A percentile compares a stretch with the other conserved stretches of the same genome.
phyloP scores from a whole-genome alignment of 1,284 basidiomycete species.

The Cryptococcus maquisensis region DNA sequence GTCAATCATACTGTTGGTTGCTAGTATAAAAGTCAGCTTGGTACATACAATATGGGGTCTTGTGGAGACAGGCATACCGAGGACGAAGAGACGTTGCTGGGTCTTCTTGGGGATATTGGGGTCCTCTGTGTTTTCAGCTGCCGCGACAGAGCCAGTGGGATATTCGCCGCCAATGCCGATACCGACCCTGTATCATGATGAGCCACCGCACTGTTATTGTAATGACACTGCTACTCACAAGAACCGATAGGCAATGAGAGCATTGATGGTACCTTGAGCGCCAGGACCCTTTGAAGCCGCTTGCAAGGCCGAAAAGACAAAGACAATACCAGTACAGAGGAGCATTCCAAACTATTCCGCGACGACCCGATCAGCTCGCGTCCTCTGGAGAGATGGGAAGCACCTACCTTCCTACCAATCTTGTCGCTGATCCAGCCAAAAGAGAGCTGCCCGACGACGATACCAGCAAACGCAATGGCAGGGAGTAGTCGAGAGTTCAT shows the following conservation, averaged over 20 bases:
- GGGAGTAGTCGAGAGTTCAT: constrained; percentile 59
- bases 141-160: constrained; percentile 85
- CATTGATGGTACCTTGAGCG: constrained; percentile 61
- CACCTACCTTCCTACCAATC: constrained; percentile 80
- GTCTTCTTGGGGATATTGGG: constrained; percentile 60
- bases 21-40: constrained; percentile 1
- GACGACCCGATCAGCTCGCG: constrained; percentile 37
- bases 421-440: constrained; percentile 73
- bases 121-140: constrained; percentile 84
- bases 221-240: constrained; percentile 43
- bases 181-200: constrained; percentile 44
- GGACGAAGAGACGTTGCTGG: constrained; percentile 79
- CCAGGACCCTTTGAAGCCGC: constrained; percentile 69
- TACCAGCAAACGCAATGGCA: constrained; percentile 70
- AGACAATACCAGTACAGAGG: constrained; percentile 70
- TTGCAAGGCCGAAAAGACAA: constrained; percentile 71
- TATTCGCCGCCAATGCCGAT: constrained; percentile 78
- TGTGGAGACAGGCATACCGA: constrained; percentile 55
- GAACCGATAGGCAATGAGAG: constrained; percentile 68
- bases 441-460: constrained; percentile 59
- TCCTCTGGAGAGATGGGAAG: constrained; percentile 28
- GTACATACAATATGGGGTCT: neutral
- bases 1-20: constrained; percentile 69
- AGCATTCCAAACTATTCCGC: constrained; percentile 52
- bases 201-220: neutral